phyloP scores from a whole-genome alignment of 2,329 filamentous ascomycete species.

The Chaetothyriales sp. region DNA sequence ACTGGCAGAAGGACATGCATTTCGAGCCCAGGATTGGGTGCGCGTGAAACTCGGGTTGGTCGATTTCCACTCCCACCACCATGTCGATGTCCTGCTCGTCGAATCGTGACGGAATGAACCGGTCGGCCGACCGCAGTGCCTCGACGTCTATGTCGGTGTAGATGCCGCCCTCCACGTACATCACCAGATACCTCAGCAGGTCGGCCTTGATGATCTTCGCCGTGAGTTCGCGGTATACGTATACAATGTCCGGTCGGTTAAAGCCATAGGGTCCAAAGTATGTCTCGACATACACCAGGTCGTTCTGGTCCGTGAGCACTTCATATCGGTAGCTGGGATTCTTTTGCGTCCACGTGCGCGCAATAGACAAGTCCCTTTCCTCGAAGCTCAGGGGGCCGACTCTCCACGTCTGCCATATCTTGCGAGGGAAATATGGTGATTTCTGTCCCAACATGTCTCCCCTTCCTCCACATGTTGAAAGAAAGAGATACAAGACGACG shows the following conservation, averaged over 20 bases:
- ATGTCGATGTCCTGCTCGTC: conserved; percentile 53
- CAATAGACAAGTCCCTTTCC: conserved; percentile 45
- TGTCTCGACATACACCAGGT: conserved; percentile 52
- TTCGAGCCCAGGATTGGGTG: conserved; percentile 56
- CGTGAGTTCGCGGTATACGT: conserved; percentile 46
- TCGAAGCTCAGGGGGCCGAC: conserved; percentile 54
- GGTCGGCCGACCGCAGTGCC: conserved; percentile 38
- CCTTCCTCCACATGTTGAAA: conserved; percentile 27
- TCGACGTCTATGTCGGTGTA: conserved; percentile 50
- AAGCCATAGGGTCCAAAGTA: conserved; percentile 53
- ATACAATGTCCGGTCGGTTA: conserved; percentile 53
- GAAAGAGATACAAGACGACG: conserved; percentile 33
- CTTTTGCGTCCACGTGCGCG: conserved; percentile 51
- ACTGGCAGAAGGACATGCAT: conserved; percentile 59
- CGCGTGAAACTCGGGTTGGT: conserved; percentile 50
- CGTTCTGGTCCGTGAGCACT: conserved; percentile 56
- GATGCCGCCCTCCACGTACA: conserved; percentile 52
- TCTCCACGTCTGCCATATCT: conserved; percentile 71
- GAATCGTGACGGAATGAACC: conserved; percentile 52
- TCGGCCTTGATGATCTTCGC: conserved; percentile 56
- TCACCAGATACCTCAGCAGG: conserved; percentile 51
- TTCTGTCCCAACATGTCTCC: conserved; percentile 11
- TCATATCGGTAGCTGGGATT: conserved; percentile 56
- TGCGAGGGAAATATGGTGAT: conserved; percentile 41
- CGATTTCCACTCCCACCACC: conserved; percentile 58